Base-by-base conservation (phyloP, 352 stramenopile species). In the Bremia lactucae region DNA sequence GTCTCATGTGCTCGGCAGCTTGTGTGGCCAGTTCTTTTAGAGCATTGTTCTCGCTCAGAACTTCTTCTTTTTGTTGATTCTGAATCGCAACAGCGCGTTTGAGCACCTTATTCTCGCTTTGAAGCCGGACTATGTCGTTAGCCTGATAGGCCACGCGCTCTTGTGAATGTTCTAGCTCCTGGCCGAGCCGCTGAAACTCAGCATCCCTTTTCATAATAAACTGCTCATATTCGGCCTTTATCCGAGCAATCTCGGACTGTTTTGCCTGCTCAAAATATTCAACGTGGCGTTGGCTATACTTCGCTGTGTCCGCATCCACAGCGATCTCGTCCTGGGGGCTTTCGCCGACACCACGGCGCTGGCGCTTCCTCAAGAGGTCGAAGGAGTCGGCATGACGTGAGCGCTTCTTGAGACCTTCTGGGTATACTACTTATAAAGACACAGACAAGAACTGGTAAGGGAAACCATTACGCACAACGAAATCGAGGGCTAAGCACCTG, bases 241-340 rank as follows among this genome's bases (percentile, higher is more conserved):
- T 74, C 48, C 80, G 72, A 23, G 63, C 65, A 29, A 87, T 74
- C 42, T 90, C 80, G 22, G 74, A 72, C 43, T 84, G 75, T 48
- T 93, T 89, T 24, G 79, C 59, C 43, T 90, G 77, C 49, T 93
- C 80, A 53, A 93, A 84, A 65, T 84, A 93, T 38, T 90, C 80
- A 15, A 93, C 75, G 28, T 93, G 80, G 22, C 80, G 70, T 48
- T 93, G 80, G 37, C 73, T 84, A 60, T 85, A 92, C 66, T 89
- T 91, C 54, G 74, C 62, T 42, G 82, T 54, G 39, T 88, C 78
- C 4, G 69, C 54, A 6, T 66, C 59, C 38, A 65, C 55, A 3
- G 35, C 10, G 11, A 34, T 41, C 24, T 56, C 39, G 13, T 66
- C 44, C 20, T 59, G 40, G 19, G 42, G 41, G 2, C 29, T 24